Base-by-base conservation (phyloP, 768 basidiomycete genomes). In the Amanita brunnescens region DNA sequence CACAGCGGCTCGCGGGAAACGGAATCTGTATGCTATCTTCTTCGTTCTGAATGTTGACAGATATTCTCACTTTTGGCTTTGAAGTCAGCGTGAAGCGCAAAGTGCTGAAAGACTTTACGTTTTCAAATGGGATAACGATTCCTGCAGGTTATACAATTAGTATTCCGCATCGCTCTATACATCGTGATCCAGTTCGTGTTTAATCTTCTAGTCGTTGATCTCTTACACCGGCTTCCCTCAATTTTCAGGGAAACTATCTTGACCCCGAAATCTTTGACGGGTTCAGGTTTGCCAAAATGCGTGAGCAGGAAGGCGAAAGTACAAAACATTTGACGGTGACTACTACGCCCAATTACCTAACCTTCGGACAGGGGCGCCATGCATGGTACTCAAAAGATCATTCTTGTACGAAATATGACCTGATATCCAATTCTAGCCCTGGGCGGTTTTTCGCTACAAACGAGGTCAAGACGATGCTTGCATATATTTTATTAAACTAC, bases 241-340 rank as follows among this genome's bases (percentile, higher is more conserved):
- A n/a, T 5, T 2, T 18, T 5, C 21, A 49, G 52, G 63, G 58
- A 14, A 54, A 61, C 26, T 79, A 77, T 53, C 55, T 77, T 0
- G 58, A 62, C 35, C 32, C 47, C 10, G n/a, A 18, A 4, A 56
- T 59, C 0, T 69, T 79, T 35, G 62, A 74, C 21, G 67, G 67
- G 0, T 73, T 75, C 58, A 70, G 76, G 2, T 77, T 73, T 53
- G 54, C 60, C 0, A 57, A 67, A 13, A 59, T 67, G 58, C 58
- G 61, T 12, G 26, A 29, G 26, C 57, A 67, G 13, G 60, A 64
- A 1, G 62, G 59, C 1, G 64, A 69, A 12, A 52, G 39, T 2
- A 39, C 32, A 1, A 67, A 64, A 45, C 59, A 71, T 29, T 69
- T 67, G 37, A 61, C 66, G n/a, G 63, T 66, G 5, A 61, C 67